Evolutionary conservation across 768 basidiomycete genomes (phyloP).

Genomic region (Boletus tomentosulus): DNA sequence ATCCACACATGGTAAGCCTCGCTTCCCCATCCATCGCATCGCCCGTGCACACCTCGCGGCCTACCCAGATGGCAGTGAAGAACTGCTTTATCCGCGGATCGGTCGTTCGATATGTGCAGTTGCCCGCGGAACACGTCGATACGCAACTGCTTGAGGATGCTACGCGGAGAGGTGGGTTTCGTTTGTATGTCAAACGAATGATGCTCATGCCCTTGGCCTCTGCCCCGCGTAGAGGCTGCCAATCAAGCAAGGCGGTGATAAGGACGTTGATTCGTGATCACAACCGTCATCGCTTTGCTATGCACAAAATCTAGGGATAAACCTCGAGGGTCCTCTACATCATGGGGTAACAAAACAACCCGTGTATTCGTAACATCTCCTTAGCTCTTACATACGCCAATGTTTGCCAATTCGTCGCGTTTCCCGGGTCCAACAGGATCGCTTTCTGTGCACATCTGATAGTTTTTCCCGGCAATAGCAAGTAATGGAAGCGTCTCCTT

Average conservation of each 20-base stretch:
- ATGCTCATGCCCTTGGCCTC: conserved; percentile 3
- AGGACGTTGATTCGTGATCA: too few relatives aligned
- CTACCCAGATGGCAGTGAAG: conserved; percentile 88
- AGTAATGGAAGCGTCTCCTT: conserved; percentile 45
- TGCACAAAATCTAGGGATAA: too few relatives aligned
- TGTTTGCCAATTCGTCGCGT: conserved; percentile 50
- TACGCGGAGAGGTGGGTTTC: conserved; percentile 77
- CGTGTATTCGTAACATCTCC: neutral
- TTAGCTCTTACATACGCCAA: conserved; percentile 50
- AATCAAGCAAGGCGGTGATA: conserved; percentile 16
- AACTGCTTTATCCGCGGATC: conserved; percentile 99
- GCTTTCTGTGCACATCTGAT: conserved; percentile 43
- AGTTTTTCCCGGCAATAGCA: conserved; percentile 42
- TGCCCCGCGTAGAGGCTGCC: conserved; percentile 33
- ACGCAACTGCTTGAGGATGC: conserved; percentile 95
- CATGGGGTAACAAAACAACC: too few relatives aligned
- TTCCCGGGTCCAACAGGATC: conserved; percentile 51
- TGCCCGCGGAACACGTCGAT: conserved; percentile 90
- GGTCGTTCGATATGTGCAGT: conserved; percentile 97
- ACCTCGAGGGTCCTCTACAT: too few relatives aligned
- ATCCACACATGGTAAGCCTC: conserved; percentile 89
- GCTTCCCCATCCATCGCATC: neutral
- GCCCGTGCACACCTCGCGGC: neutral
- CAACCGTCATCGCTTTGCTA: conserved; percentile 3
- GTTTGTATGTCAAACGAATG: neutral